Percentiles rank a stretch among this genome's conserved stretches.
These are phyloP conservation scores for Galerina marginata DNA, from an alignment of 768 basidiomycete genomes.

Conservation along the genomic window DNA sequence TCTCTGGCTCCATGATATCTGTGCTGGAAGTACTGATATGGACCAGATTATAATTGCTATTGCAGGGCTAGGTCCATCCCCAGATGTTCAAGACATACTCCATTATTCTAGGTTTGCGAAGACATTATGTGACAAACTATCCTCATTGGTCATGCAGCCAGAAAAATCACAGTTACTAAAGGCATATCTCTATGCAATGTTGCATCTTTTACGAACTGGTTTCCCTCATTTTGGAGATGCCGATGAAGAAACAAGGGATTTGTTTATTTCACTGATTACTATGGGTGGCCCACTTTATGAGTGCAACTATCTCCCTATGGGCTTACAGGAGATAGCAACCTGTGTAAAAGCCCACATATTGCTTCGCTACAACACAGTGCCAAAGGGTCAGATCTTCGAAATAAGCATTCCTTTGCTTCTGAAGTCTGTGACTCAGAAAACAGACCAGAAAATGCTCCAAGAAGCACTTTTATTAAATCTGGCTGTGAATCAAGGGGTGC, in stretches of 20 bases:
- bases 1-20: background rate
- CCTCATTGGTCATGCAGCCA: background rate
- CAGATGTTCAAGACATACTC: background rate
- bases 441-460: background rate
- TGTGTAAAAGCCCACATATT: background rate
- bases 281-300: background rate
- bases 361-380: background rate
- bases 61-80: background rate
- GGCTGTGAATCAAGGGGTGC: background rate
- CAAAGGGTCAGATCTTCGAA: background rate
- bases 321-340: background rate
- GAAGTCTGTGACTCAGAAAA: background rate
- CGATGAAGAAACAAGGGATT: background rate
- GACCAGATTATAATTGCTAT: background rate
- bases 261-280: background rate
- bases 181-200: background rate
- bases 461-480: background rate
- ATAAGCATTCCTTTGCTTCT: background rate
- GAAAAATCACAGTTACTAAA: background rate
- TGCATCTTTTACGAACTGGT: background rate
- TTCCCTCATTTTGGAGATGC: background rate
- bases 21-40: background rate
- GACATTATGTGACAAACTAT: background rate
- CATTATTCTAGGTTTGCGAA: background rate
- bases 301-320: background rate